Conservation (phyloP, 2,329 filamentous ascomycete species). For the Periconia sp. region DNA sequence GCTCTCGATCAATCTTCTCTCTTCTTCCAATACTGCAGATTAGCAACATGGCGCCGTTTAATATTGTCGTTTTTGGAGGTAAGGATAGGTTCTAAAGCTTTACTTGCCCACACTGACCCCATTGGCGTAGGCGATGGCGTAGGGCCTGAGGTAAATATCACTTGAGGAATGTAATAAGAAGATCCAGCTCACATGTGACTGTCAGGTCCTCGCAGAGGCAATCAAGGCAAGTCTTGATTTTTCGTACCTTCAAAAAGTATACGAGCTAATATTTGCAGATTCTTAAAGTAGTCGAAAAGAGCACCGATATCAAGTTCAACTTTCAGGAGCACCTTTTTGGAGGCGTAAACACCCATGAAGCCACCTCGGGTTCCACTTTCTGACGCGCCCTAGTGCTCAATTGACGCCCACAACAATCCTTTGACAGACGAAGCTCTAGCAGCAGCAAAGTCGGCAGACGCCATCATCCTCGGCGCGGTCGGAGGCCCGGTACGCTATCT, state of each 20-base stretch:
- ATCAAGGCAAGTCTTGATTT: constrained; percentile 70
- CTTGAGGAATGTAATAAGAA: neutral
- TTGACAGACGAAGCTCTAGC: constrained; percentile 82
- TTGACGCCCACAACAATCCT: constrained; percentile 78
- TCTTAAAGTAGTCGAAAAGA: constrained; percentile 78
- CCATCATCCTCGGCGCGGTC: constrained; percentile 90
- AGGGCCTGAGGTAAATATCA: constrained; percentile 47
- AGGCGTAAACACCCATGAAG: constrained; percentile 70
- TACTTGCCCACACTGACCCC: constrained; percentile 11
- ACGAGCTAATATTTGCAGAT: constrained; percentile 59
- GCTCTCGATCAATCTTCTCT: no score
- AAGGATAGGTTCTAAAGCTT: constrained; percentile 14
- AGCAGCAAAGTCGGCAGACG: constrained; percentile 84
- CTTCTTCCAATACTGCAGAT: no score
- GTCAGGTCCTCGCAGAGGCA: constrained; percentile 79
- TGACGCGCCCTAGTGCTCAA: constrained; percentile 71
- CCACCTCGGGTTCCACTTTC: neutral
- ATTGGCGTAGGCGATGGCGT: constrained; percentile 46
- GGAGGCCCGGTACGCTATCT: constrained; percentile 73
- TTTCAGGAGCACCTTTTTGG: constrained; percentile 89
- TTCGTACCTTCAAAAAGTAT: neutral
- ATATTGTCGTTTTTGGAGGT: constrained; percentile 51
- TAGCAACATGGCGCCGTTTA: constrained; percentile 46
- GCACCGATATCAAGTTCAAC: constrained; percentile 79
- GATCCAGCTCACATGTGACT: constrained; percentile 25